Conservation (phyloP, 2,329 filamentous ascomycete genomes). For the Biscogniauxia sp. region DNA sequence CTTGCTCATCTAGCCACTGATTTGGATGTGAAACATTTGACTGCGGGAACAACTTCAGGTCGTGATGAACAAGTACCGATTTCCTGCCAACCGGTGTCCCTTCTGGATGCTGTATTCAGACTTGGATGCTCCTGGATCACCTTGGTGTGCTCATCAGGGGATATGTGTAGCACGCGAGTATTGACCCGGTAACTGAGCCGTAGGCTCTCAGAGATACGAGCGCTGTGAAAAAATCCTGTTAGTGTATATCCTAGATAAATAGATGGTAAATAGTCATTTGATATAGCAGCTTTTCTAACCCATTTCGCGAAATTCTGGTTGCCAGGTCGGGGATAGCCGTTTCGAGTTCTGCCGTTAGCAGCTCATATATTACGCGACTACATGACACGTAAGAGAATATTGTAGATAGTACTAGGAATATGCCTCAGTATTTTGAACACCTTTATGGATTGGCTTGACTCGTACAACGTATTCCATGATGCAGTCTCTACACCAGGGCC, state of each 20-base stretch:
- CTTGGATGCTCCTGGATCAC: too few species aligned
- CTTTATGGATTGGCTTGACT: too few species aligned
- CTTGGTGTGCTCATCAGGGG: constrained; percentile 6
- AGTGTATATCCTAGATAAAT: too few species aligned
- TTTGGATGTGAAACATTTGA: too few species aligned
- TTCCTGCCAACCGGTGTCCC: too few species aligned
- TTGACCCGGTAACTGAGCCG: constrained; percentile 7
- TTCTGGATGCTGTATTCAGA: too few species aligned
- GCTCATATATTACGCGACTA: constrained; percentile 4
- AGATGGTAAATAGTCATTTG: constrained; percentile 2
- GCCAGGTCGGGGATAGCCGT: constrained; percentile 5
- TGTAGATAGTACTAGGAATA: constrained; percentile 1
- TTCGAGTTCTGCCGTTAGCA: constrained; percentile 5
- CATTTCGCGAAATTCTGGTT: constrained; percentile 1
- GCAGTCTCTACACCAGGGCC: constrained; percentile 31
- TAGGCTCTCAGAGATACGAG: constrained; percentile 7
- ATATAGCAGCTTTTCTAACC: constrained; percentile 12
- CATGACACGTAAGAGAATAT: constrained; percentile 7
- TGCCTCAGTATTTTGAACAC: neutral
- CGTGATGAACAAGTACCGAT: too few species aligned
- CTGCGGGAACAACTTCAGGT: too few species aligned
- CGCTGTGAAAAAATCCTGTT: constrained; percentile 1
- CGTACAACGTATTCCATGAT: constrained; percentile 7
- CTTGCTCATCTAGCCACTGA: too few species aligned
- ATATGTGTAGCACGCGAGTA: constrained; percentile 7